These are phyloP conservation scores for Xylaria sp. DNA, from an alignment of 2,329 filamentous ascomycete species.

Conservation along the genomic window DNA sequence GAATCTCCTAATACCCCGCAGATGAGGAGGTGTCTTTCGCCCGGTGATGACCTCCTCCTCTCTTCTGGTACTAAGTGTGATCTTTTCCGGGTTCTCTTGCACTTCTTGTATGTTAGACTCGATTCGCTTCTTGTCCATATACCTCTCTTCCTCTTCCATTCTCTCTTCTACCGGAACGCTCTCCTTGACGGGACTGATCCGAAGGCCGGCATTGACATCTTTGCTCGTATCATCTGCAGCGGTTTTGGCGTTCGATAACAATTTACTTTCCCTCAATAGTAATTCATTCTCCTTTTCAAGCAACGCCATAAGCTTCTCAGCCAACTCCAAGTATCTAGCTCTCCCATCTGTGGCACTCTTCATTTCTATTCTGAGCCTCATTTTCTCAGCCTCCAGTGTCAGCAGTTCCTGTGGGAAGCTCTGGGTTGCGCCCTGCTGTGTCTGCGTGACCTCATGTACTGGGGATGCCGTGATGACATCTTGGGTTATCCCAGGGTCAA, in stretches of 20 bases:
- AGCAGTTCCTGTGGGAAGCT: background rate
- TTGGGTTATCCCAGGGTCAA: background rate
- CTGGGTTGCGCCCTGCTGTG: background rate
- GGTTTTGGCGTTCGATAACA: background rate
- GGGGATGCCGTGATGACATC: background rate
- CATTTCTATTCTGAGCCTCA: background rate
- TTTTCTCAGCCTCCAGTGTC: background rate
- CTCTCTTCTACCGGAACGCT: conserved; percentile 73
- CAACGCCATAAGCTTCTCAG: background rate
- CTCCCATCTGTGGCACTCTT: background rate
- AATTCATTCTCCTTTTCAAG: background rate
- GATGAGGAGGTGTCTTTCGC: conserved; percentile 49
- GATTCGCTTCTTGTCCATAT: conserved; percentile 79
- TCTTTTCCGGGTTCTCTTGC: conserved; percentile 70
- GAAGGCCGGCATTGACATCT: background rate
- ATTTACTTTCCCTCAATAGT: background rate
- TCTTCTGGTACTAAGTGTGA: conserved; percentile 73
- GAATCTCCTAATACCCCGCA: conserved; percentile 5
- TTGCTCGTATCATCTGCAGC: no score
- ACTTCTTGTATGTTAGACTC: conserved; percentile 69
- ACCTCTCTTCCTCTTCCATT: conserved; percentile 82
- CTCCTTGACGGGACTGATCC: background rate
- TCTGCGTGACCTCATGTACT: background rate
- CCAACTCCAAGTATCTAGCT: background rate
- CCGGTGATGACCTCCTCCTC: conserved; percentile 87